These are phyloP conservation scores for Parastagonospora avenae DNA, from an alignment of 2,329 filamentous ascomycete genomes.

Conservation along the genomic window DNA sequence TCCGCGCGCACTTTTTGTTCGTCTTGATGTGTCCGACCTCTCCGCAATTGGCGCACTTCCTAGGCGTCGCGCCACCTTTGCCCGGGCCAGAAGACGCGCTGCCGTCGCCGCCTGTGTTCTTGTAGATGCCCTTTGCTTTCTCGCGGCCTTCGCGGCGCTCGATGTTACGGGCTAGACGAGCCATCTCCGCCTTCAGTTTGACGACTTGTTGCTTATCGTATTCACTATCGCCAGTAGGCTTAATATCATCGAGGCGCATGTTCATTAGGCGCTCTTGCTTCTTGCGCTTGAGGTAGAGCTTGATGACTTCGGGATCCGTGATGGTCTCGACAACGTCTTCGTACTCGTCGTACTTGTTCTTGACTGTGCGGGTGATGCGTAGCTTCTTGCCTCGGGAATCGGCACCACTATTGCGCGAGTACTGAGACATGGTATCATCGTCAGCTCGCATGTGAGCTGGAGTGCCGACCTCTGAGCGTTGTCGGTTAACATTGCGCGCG, in stretches of 20 bases:
- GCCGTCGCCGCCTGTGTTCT: slow-evolving; percentile 48
- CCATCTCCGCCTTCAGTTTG: slow-evolving; percentile 74
- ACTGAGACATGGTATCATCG: slow-evolving; percentile 67
- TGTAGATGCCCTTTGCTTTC: slow-evolving; percentile 73
- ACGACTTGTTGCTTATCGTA: slow-evolving; percentile 66
- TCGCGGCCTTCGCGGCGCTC: slow-evolving; percentile 89
- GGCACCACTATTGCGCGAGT: slow-evolving; percentile 58
- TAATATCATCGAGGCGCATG: slow-evolving; percentile 70
- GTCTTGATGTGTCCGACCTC: slow-evolving; percentile 98
- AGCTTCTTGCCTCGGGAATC: slow-evolving; percentile 69
- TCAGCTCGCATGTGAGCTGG: slow-evolving; percentile 65
- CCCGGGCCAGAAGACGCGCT: slow-evolving; percentile 51
- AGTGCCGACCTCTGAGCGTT: slow-evolving; percentile 67
- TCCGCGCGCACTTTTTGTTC: slow-evolving; percentile 81
- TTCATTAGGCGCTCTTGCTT: slow-evolving; percentile 72
- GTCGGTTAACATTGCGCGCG: slow-evolving; percentile 49
- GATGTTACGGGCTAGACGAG: slow-evolving; percentile 86
- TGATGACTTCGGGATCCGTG: slow-evolving; percentile 83
- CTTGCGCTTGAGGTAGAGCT: slow-evolving; percentile 82
- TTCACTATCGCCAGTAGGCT: slow-evolving; percentile 70
- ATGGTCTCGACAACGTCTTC: slow-evolving; percentile 44
- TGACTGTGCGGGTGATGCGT: slow-evolving; percentile 73
- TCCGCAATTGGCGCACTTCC: slow-evolving; percentile 98
- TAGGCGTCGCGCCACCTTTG: slow-evolving; percentile 60
- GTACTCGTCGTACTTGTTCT: slow-evolving; percentile 68